Evolutionary conservation across 371 early-diverging fungal genomes (phyloP).

Genomic region (Parasitella parasitica): DNA sequence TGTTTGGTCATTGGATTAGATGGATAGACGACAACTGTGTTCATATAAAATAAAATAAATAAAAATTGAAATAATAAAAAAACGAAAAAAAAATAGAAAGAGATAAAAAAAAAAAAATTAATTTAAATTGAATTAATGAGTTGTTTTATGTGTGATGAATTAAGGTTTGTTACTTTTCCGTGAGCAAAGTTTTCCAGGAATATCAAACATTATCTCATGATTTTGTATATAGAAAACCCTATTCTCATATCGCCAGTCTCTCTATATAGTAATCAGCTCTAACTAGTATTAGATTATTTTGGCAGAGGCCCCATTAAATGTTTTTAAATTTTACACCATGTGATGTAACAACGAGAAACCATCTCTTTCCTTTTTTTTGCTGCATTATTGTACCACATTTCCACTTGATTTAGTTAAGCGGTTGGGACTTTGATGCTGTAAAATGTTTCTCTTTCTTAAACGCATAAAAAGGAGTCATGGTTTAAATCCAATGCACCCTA

Average conservation of each 20-base stretch:
- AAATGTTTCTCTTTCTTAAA: no score
- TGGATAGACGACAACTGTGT: background rate
- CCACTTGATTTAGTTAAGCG: no score
- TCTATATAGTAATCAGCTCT: background rate
- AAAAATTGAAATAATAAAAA: no score
- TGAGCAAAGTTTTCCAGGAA: background rate
- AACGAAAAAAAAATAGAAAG: background rate
- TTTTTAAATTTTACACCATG: background rate
- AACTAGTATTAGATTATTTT: background rate
- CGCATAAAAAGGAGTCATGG: no score
- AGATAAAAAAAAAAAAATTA: background rate
- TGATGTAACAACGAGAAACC: background rate
- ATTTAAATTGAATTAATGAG: background rate
- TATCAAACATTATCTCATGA: conserved; percentile 1
- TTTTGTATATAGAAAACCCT: background rate
- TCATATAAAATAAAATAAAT: no score
- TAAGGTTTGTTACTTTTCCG: conserved; percentile 10
- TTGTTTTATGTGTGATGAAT: background rate
- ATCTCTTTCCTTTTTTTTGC: no score
- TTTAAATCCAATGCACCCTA: no score
- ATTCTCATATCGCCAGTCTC: background rate
- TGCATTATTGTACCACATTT: no score
- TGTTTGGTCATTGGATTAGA: background rate
- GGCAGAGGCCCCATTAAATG: background rate
- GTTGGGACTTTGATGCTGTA: no score